phyloP scores from a whole-genome alignment of 495 filamentous ascomycete species.

The Amniculicola lignicola region DNA sequence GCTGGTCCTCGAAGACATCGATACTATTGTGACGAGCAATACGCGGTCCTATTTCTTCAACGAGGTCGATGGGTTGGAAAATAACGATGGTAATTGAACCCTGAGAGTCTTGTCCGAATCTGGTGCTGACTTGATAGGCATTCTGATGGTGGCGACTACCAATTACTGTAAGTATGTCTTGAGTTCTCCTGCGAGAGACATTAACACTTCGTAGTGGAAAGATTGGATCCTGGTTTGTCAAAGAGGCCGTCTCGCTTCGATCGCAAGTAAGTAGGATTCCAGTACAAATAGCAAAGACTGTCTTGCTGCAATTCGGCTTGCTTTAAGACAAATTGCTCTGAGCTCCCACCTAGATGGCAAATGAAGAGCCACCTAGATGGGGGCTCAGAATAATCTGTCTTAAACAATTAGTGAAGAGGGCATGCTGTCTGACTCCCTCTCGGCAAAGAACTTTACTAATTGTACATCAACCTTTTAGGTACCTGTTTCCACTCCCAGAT shows the following conservation, averaged over 20 bases:
- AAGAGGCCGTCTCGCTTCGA: conserved; percentile 65
- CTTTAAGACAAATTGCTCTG: too few species aligned
- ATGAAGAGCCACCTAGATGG: too few species aligned
- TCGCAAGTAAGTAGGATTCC: too few species aligned
- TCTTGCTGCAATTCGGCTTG: too few species aligned
- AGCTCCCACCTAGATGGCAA: too few species aligned
- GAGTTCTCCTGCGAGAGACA: background rate
- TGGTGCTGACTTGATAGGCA: conserved; percentile 43
- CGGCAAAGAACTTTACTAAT: too few species aligned
- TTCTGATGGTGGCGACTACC: conserved; percentile 63
- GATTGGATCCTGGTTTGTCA: conserved; percentile 57
- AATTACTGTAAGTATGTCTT: conserved; percentile 48
- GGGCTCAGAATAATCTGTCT: too few species aligned
- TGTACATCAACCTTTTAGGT: too few species aligned
- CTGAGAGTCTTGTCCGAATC: too few species aligned
- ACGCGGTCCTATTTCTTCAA: conserved; percentile 67
- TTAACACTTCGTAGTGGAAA: conserved; percentile 20
- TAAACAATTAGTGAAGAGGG: too few species aligned
- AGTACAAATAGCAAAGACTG: too few species aligned
- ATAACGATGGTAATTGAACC: conserved; percentile 57
- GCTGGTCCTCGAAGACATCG: conserved; percentile 65
- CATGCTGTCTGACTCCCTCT: too few species aligned
- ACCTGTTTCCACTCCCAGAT: conserved; percentile 56
- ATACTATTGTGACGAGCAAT: conserved; percentile 53
- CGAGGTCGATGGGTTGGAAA: conserved; percentile 65